These are phyloP conservation scores for Exsudoporus frostii DNA, from an alignment of 768 basidiomycete species.

Conservation along the genomic window DNA sequence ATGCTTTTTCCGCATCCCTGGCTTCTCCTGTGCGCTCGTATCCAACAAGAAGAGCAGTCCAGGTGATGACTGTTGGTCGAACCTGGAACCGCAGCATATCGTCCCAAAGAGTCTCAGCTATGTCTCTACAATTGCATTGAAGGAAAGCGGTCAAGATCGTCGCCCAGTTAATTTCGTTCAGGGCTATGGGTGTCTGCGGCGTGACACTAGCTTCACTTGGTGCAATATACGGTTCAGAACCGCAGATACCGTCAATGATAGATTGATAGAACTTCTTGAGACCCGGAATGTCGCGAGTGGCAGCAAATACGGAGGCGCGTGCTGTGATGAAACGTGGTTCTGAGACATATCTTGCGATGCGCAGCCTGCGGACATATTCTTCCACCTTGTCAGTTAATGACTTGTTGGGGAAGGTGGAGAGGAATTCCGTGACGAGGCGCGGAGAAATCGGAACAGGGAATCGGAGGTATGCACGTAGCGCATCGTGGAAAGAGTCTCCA, in stretches of 20 bases:
- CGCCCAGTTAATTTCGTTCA: slow-evolving; percentile 61
- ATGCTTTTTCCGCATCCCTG: slow-evolving; percentile 54
- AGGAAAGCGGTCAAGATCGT: slow-evolving; percentile 67
- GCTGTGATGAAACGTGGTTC: slow-evolving; percentile 47
- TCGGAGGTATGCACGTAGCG: slow-evolving; percentile 43
- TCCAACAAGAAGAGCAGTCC: slow-evolving; percentile 70
- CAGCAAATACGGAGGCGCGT: slow-evolving; percentile 47
- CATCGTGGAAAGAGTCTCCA: slow-evolving; percentile 53
- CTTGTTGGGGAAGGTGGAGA: slow-evolving; percentile 36
- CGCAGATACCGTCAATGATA: slow-evolving; percentile 49
- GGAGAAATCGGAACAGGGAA: slow-evolving; percentile 37
- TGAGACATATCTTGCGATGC: slow-evolving; percentile 48
- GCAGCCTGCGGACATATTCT: slow-evolving; percentile 47
- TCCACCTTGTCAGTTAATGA: slow-evolving; percentile 41
- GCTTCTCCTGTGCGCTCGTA: slow-evolving; percentile 51
- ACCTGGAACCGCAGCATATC: slow-evolving; percentile 54
- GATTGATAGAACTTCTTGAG: slow-evolving; percentile 50
- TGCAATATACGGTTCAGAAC: slow-evolving; percentile 53
- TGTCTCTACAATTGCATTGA: slow-evolving; percentile 48
- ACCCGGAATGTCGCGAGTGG: slow-evolving; percentile 25
- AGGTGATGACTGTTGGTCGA: slow-evolving; percentile 52
- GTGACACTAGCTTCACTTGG: slow-evolving; percentile 38
- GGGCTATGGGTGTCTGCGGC: slow-evolving; percentile 39
- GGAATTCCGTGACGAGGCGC: slow-evolving; percentile 37
- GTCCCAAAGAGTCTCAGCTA: slow-evolving; percentile 65